Conservation (phyloP, 2,329 filamentous ascomycete genomes). For the Alternaria dauci region DNA sequence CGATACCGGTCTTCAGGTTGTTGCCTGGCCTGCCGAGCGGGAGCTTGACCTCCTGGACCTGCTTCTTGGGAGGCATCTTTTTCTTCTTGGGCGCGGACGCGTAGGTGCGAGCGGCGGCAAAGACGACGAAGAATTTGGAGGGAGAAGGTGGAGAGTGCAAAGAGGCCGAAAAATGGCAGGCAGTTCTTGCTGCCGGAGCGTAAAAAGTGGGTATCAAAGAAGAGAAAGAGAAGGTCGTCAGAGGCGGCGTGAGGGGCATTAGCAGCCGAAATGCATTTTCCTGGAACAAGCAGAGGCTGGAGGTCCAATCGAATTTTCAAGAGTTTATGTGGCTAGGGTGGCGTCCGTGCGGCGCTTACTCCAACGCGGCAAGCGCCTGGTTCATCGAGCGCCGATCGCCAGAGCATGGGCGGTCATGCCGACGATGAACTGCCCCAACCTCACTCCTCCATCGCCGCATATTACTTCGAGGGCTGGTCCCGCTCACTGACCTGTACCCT, state of each 20-base stretch:
- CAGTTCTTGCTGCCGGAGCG: constrained; percentile 60
- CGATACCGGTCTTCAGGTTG: constrained; percentile 98
- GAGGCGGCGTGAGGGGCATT: constrained; percentile 48
- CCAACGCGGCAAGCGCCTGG: constrained; percentile 22
- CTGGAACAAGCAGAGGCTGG: no score
- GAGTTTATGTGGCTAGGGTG: constrained; percentile 17
- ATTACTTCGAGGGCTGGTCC: constrained; percentile 31
- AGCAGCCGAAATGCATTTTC: constrained; percentile 8
- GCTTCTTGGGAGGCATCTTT: constrained; percentile 97
- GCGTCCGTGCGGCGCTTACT: constrained; percentile 12
- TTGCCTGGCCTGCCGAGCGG: constrained; percentile 95
- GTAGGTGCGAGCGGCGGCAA: constrained; percentile 62
- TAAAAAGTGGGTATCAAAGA: constrained; percentile 62
- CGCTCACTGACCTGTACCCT: constrained; percentile 19
- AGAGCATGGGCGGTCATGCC: constrained; percentile 12
- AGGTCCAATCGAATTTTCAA: constrained; percentile 26
- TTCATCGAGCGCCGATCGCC: background rate
- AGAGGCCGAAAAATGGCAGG: constrained; percentile 49
- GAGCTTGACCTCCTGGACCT: constrained; percentile 91
- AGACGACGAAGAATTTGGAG: constrained; percentile 46
- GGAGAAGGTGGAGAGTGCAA: constrained; percentile 42
- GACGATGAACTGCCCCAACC: constrained; percentile 8
- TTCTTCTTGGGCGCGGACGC: constrained; percentile 65
- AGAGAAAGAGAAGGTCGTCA: constrained; percentile 58
- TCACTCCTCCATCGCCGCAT: constrained; percentile 19